Evolutionary conservation across 2,329 filamentous ascomycete genomes (phyloP).

Genomic region (Fonsecaea erecta): DNA sequence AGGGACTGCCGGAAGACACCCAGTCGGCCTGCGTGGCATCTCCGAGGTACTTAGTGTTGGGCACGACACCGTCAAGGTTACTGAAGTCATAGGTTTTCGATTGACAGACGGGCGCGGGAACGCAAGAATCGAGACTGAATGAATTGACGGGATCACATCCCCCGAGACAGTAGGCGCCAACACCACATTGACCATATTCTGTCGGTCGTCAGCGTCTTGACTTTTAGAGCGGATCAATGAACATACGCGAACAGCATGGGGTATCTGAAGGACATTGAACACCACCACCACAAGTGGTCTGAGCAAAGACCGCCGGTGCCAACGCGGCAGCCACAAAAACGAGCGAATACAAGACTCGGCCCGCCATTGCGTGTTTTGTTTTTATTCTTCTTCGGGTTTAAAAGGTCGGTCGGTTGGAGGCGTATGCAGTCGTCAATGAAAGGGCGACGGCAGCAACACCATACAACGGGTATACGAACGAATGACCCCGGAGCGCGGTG

Average conservation of each 20-base stretch:
- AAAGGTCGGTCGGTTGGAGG: slow-evolving; percentile 14
- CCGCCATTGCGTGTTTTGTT: slow-evolving; percentile 26
- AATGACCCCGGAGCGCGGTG: background rate
- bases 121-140: slow-evolving; percentile 80
- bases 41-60: slow-evolving; percentile 83
- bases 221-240: background rate
- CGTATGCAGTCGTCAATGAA: slow-evolving; percentile 30
- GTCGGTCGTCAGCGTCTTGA: slow-evolving; percentile 25
- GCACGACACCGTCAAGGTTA: slow-evolving; percentile 68
- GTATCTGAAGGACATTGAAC: slow-evolving; percentile 70
- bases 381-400: background rate
- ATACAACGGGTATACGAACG: slow-evolving; percentile 2
- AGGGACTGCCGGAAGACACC: slow-evolving; percentile 80
- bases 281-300: slow-evolving; percentile 47
- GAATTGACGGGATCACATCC: slow-evolving; percentile 91
- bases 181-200: slow-evolving; percentile 93
- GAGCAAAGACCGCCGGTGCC: slow-evolving; percentile 40
- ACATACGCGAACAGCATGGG: slow-evolving; percentile 82
- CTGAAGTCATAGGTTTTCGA: slow-evolving; percentile 74
- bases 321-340: slow-evolving; percentile 25
- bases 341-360: slow-evolving; percentile 25
- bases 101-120: slow-evolving; percentile 81
- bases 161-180: slow-evolving; percentile 92
- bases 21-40: slow-evolving; percentile 80
- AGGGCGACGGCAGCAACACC: slow-evolving; percentile 15